Percentiles rank a stretch among this genome's conserved stretches.
Evolutionary conservation across 257 asterid species (phyloP).

Genomic region (Agastache rugosa): DNA sequence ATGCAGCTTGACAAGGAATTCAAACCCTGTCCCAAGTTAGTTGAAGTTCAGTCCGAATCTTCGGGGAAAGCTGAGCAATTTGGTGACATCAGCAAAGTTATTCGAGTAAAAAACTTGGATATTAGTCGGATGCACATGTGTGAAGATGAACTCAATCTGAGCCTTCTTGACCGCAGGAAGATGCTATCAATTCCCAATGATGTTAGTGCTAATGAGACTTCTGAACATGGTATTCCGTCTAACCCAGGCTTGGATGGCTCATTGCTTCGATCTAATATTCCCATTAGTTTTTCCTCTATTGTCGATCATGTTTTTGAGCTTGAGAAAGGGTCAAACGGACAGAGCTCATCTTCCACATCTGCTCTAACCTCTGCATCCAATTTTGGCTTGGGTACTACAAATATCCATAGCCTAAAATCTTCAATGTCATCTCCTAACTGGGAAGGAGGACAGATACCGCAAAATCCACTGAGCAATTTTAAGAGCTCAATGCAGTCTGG

Average conservation of each 20-base stretch:
- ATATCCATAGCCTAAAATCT: slow-evolving; percentile 53
- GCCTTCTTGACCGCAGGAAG: slow-evolving; percentile 71
- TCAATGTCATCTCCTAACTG: slow-evolving; percentile 68
- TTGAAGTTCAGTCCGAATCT: slow-evolving; percentile 78
- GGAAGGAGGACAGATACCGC: slow-evolving; percentile 64
- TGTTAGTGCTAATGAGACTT: slow-evolving; percentile 45
- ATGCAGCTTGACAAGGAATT: slow-evolving; percentile 95
- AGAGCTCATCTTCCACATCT: slow-evolving; percentile 53
- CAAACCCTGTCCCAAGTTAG: slow-evolving; percentile 82
- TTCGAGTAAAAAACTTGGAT: slow-evolving; percentile 72
- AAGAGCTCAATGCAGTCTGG: slow-evolving; percentile 67
- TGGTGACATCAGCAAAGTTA: slow-evolving; percentile 64
- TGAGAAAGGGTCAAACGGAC: slow-evolving; percentile 80
- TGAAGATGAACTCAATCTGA: slow-evolving; percentile 84
- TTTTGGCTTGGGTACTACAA: slow-evolving; percentile 57
- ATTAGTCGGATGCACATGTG: slow-evolving; percentile 76
- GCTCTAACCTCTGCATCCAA: slow-evolving; percentile 61
- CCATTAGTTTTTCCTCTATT: slow-evolving; percentile 71
- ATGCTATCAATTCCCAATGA: slow-evolving; percentile 50
- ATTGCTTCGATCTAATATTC: slow-evolving; percentile 50
- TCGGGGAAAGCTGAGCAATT: slow-evolving; percentile 66
- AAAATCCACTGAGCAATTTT: slow-evolving; percentile 48
- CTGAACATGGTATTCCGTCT: slow-evolving; percentile 60
- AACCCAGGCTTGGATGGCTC: slow-evolving; percentile 57
- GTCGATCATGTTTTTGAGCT: slow-evolving; percentile 97